A percentile compares a stretch with the other conserved stretches of the same genome.
Conservation (phyloP, 1,284 basidiomycete species). For the Sporisorium reilianum region DNA sequence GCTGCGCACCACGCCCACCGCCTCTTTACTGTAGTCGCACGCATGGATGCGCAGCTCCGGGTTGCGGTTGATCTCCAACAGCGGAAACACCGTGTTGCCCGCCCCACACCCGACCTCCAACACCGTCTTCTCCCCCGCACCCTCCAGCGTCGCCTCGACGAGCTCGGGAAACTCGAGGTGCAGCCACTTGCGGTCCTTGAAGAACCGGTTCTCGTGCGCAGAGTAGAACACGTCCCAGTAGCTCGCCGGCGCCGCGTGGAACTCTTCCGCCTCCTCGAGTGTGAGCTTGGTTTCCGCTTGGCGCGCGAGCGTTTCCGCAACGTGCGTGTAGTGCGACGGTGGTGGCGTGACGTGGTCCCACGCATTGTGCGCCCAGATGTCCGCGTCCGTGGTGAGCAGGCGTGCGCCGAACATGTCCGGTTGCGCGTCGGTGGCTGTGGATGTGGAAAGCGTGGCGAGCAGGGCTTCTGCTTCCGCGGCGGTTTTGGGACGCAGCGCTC, state of each 20-base stretch:
- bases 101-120: slow-evolving; percentile 71
- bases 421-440: slow-evolving; percentile 1
- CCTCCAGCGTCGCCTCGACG: slow-evolving; percentile 48
- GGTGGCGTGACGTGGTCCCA: slow-evolving; percentile 67
- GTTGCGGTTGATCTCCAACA: slow-evolving; percentile 85
- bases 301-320: slow-evolving; percentile 43
- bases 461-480: slow-evolving; percentile 53
- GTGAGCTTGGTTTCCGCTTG: slow-evolving; percentile 57
- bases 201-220: slow-evolving; percentile 65
- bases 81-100: slow-evolving; percentile 92
- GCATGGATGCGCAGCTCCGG: slow-evolving; percentile 80
- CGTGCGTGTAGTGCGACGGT: slow-evolving; percentile 43
- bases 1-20: slow-evolving; percentile 86
- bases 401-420: slow-evolving; percentile 54
- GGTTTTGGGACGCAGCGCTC: slow-evolving; percentile 35
- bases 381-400: slow-evolving; percentile 40
- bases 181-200: slow-evolving; percentile 68
- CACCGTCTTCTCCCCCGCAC: slow-evolving; percentile 46
- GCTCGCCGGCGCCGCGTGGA: slow-evolving; percentile 50
- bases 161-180: slow-evolving; percentile 67
- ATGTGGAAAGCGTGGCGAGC: slow-evolving; percentile 12
- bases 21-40: slow-evolving; percentile 90
- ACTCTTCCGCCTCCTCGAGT: slow-evolving; percentile 52
- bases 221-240: slow-evolving; percentile 67
- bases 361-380: slow-evolving; percentile 63